These are phyloP conservation scores for Santalum album DNA, from an alignment of 164 flowering plant species.

Conservation along the genomic window DNA sequence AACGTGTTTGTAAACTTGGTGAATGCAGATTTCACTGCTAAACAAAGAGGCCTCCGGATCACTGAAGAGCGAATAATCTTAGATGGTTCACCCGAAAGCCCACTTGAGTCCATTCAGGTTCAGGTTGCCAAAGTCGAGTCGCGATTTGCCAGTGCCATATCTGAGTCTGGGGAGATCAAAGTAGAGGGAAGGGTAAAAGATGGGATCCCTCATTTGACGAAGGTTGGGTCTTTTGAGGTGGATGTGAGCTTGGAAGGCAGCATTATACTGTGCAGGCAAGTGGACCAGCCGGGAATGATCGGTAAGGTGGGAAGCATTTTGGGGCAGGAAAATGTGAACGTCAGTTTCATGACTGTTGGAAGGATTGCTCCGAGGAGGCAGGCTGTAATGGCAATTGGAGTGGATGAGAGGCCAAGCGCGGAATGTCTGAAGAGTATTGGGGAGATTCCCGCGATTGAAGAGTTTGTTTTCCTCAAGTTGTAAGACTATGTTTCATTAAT, in stretches of 20 bases:
- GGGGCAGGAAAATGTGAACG: slow-evolving; percentile 74
- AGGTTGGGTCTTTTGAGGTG: slow-evolving; percentile 82
- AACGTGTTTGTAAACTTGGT: slow-evolving; percentile 73
- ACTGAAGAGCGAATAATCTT: slow-evolving; percentile 57
- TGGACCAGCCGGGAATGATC: slow-evolving; percentile 91
- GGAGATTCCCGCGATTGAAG: slow-evolving; percentile 66
- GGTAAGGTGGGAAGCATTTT: slow-evolving; percentile 70
- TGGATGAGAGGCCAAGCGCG: slow-evolving; percentile 63
- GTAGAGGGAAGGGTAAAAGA: slow-evolving; percentile 83
- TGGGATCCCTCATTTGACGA: slow-evolving; percentile 75
- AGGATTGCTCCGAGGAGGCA: slow-evolving; percentile 72
- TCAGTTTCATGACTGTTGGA: slow-evolving; percentile 85
- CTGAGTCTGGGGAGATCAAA: slow-evolving; percentile 72
- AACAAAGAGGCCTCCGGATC: slow-evolving; percentile 73
- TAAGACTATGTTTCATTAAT: slow-evolving; percentile 14
- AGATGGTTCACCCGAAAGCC: slow-evolving; percentile 81
- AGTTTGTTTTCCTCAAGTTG: slow-evolving; percentile 69
- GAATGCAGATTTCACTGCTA: slow-evolving; percentile 87
- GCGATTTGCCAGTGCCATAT: slow-evolving; percentile 76
- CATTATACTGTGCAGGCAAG: slow-evolving; percentile 80
- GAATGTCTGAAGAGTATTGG: slow-evolving; percentile 58
- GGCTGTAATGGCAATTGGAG: slow-evolving; percentile 88
- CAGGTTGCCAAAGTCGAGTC: slow-evolving; percentile 84
- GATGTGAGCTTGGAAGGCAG: slow-evolving; percentile 89
- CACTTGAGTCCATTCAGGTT: slow-evolving; percentile 67